Conservation (phyloP, 495 filamentous ascomycete species). For the Elasticomyces elasticus region DNA sequence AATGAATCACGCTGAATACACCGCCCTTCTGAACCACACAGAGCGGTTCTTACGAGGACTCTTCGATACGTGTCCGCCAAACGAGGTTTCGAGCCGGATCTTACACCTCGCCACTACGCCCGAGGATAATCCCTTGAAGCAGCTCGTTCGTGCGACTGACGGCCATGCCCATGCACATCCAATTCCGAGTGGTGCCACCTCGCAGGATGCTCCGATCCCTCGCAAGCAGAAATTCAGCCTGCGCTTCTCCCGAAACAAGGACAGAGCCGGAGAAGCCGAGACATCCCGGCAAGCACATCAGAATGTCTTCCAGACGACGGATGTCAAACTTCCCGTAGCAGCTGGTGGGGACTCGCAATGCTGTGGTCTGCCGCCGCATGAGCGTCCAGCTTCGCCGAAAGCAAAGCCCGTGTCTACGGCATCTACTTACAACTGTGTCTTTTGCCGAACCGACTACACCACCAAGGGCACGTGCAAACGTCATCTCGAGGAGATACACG, state of each 20-base stretch:
- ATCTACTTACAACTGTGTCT: slow-evolving; percentile 8
- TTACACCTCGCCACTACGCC: not conserved
- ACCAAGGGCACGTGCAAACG: slow-evolving; percentile 20
- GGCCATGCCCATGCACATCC: not conserved
- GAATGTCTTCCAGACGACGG: not conserved
- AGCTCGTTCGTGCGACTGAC: slow-evolving; percentile 3
- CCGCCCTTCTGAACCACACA: not conserved
- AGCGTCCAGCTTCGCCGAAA: not conserved
- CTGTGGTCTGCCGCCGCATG: too few relatives aligned
- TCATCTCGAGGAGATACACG: slow-evolving; percentile 18
- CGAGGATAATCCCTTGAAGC: not conserved
- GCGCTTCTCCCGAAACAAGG: slow-evolving; percentile 8
- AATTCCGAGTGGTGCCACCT: not conserved
- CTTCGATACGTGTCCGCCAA: not conserved
- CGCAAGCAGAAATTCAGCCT: slow-evolving; percentile 8
- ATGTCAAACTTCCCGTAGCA: not conserved
- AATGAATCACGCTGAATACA: not conserved
- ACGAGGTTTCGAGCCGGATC: not conserved
- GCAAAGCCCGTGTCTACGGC: not conserved
- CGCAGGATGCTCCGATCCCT: not conserved
- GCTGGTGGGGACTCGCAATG: not conserved
- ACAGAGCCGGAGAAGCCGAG: not conserved
- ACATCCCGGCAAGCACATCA: not conserved
- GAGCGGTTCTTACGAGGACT: not conserved
- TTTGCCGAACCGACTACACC: slow-evolving; percentile 10